Evolutionary conservation across 1,284 basidiomycete genomes (phyloP).

Genomic region (Ceratobasidium sp.): DNA sequence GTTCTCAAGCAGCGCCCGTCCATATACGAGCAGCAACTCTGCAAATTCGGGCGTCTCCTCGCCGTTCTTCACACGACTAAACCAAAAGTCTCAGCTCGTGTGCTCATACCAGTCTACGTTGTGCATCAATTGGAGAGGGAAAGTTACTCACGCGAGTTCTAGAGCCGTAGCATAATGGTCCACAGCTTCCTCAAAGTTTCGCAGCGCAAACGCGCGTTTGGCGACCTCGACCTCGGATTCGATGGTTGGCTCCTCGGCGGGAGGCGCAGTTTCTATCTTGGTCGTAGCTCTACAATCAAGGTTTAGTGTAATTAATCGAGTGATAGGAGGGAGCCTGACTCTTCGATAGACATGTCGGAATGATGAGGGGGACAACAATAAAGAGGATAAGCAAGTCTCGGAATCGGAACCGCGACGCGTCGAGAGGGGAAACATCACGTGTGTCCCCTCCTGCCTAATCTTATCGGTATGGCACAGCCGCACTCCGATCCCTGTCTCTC

Average conservation of each 20-base stretch:
- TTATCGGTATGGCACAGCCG: not conserved
- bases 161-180: slow-evolving; percentile 86
- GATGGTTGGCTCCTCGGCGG: slow-evolving; percentile 53
- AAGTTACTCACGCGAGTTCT: slow-evolving; percentile 73
- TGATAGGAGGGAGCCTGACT: slow-evolving; percentile 1
- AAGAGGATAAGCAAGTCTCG: slow-evolving; percentile 25
- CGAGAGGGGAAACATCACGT: slow-evolving; percentile 35
- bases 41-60: slow-evolving; percentile 82
- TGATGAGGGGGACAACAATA: not conserved
- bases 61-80: slow-evolving; percentile 74
- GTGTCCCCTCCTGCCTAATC: too few relatives aligned
- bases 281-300: not conserved
- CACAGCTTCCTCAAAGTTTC: slow-evolving; percentile 86
- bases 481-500: not conserved
- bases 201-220: slow-evolving; percentile 86
- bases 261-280: slow-evolving; percentile 6
- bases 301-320: not conserved
- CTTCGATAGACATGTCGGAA: slow-evolving; percentile 26
- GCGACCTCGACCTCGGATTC: slow-evolving; percentile 75
- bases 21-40: slow-evolving; percentile 86
- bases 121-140: slow-evolving; percentile 51
- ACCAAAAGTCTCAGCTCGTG: slow-evolving; percentile 47
- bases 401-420: slow-evolving; percentile 37
- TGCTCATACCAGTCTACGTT: slow-evolving; percentile 44
- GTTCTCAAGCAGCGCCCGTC: slow-evolving; percentile 87